Evolutionary conservation across 140 eudicot genomes (phyloP), one percentile per base, ranked within the genome.

Genomic region (Stevia rebaudiana): DNA sequence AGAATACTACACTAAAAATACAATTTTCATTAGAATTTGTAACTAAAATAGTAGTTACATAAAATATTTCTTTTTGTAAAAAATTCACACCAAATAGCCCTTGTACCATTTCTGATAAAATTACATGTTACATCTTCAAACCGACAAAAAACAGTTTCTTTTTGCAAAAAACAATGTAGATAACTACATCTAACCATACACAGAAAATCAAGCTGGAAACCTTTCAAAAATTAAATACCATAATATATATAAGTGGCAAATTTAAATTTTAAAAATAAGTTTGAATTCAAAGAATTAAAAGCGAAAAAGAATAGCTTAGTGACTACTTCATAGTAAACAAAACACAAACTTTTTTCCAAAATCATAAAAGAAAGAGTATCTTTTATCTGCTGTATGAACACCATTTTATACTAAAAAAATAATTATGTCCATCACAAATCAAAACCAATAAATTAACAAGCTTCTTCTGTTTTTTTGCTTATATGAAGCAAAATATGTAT

Each of bases 1-100:
- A 40, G 49, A 58, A 67, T 58, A 74, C 74, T 65, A 53, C 72
- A 64, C 67, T 67, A 68, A 51, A 59, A 75, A 61, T 42, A 68
- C 40, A 68, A 30, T 42, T 51, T 60, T 61, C 70, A 75, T 75
- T 71, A 75, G 75, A 61, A 60, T 5, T 46, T 24, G 13, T n/a
- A 48, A 37, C 19, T 17, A 54, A n/a, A 46, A 47, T 6, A 60
- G 16, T 28, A 70, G 19, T 5, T 15, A 65, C 44, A 65, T 3
- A 13, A 5, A 33, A 43, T 35, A 54, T 16, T 43, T 51, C 41
- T n/a, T 15, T 65, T 24, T 22, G 41, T 54, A 17, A 65, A 31
- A 11, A 42, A 46, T 54, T 13, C 28, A 41, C 0, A 18, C n/a
- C 12, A 33, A 24, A 33, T 15, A n/a, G 22, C 10, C 36, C 59